A percentile compares a stretch with the other conserved stretches of the same genome.
Evolutionary conservation across 2,329 filamentous ascomycete genomes (phyloP).

Genomic region (Fusarium sp.): DNA sequence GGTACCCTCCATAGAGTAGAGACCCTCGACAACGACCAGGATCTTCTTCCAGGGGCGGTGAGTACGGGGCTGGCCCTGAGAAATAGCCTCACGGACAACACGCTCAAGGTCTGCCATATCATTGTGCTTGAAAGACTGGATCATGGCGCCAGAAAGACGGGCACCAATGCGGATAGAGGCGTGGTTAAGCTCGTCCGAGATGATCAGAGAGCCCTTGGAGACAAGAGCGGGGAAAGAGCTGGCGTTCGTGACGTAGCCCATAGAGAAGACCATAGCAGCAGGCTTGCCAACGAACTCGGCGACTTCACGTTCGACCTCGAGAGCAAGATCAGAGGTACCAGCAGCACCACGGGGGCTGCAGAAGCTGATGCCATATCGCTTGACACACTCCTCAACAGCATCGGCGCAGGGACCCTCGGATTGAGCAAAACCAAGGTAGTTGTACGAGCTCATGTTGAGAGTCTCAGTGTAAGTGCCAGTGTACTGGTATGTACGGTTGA

Average conservation of each 20-base stretch:
- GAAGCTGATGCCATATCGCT: constrained; percentile 85
- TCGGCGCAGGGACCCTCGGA: constrained; percentile 97
- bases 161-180: constrained; percentile 96
- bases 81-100: constrained; percentile 89
- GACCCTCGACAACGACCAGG: constrained; percentile 91
- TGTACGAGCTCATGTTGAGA: constrained; percentile 99
- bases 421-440: constrained; percentile 98
- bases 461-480: constrained; percentile 94
- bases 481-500: constrained; percentile 90
- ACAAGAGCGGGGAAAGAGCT: constrained; percentile 92
- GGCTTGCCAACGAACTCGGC: constrained; percentile 95
- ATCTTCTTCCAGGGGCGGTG: constrained; percentile 99
- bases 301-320: constrained; percentile 91
- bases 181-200: constrained; percentile 98
- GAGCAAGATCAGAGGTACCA: constrained; percentile 87
- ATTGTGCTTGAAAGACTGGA: constrained; percentile 97
- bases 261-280: constrained; percentile 95
- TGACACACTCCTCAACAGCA: constrained; percentile 85
- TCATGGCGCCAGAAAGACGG: constrained; percentile 93
- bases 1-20: constrained; percentile 99
- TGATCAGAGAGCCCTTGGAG: constrained; percentile 91
- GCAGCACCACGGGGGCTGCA: constrained; percentile 85
- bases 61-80: constrained; percentile 96
- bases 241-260: constrained; percentile 98
- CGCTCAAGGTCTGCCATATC: constrained; percentile 90